phyloP scores from a whole-genome alignment of 108 stramenopile species.

The Cyclotella distinguenda region DNA sequence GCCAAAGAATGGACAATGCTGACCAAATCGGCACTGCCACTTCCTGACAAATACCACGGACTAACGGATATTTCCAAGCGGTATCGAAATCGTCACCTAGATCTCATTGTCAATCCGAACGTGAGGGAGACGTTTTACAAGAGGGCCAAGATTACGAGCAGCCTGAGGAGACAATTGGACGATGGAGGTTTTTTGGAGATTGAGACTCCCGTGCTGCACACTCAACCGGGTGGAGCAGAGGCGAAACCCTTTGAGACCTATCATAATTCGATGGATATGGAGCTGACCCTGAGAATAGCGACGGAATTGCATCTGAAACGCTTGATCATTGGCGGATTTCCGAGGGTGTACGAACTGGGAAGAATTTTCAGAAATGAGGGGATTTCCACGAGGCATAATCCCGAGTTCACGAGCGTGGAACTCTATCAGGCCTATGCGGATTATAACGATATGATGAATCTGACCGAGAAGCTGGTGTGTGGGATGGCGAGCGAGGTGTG shows the following conservation, averaged over 20 bases:
- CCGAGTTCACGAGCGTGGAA: conserved; percentile 98
- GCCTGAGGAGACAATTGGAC: conserved; percentile 87
- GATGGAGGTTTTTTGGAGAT: conserved; percentile 95
- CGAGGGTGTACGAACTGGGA: conserved; percentile 96
- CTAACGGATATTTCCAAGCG: conserved; percentile 93
- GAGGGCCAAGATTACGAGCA: conserved; percentile 88
- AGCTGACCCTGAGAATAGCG: conserved; percentile 96
- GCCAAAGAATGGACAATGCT: conserved; percentile 94
- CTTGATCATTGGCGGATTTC: conserved; percentile 96
- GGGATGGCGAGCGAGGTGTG: conserved; percentile 76
- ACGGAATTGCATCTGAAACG: conserved; percentile 97
- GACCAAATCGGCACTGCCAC: conserved; percentile 90
- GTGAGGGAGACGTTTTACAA: conserved; percentile 91
- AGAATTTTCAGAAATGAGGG: conserved; percentile 99
- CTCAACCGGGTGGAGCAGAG: conserved; percentile 94
- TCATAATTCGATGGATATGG: conserved; percentile 93
- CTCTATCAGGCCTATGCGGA: conserved; percentile 98
- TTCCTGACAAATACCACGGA: conserved; percentile 97
- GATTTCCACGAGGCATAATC: conserved; percentile 97
- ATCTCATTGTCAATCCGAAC: conserved; percentile 93
- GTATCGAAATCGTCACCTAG: conserved; percentile 92
- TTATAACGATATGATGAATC: conserved; percentile 96
- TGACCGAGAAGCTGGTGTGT: conserved; percentile 90
- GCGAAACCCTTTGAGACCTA: conserved; percentile 98
- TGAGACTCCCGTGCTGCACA: conserved; percentile 96